Conservation (phyloP, 495 filamentous ascomycete genomes). For the Talaromyces ruber region DNA sequence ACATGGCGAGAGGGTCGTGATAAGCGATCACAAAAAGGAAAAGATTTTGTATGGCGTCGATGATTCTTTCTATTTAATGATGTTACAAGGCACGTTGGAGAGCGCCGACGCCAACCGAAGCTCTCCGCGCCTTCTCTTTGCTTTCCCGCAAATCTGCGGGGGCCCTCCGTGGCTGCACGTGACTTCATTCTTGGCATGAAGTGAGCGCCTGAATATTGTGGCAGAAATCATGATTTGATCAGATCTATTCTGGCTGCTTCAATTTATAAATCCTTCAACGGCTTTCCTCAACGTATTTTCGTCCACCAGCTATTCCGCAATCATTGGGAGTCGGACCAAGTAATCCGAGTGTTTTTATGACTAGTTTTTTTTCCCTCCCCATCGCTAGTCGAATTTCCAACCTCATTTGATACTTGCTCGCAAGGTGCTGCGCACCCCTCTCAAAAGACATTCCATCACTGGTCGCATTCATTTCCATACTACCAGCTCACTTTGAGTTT, state of each 20-base stretch:
- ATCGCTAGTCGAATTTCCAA: not conserved
- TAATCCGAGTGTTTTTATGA: not conserved
- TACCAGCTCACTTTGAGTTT: not conserved
- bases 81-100: slow-evolving; percentile 6
- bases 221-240: not conserved
- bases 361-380: not conserved
- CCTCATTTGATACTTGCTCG: not conserved
- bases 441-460: not conserved
- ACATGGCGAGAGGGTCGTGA: not conserved
- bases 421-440: not conserved
- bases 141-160: slow-evolving; percentile 24
- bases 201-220: not conserved
- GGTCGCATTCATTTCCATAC: not conserved
- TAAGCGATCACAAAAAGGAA: not conserved
- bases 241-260: not conserved
- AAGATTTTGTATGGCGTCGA: not conserved
- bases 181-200: slow-evolving; percentile 6
- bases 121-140: slow-evolving; percentile 8
- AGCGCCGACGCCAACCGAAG: slow-evolving; percentile 27
- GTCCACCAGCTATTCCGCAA: not conserved
- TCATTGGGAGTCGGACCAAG: not conserved
- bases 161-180: slow-evolving; percentile 18
- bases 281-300: not conserved
- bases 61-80: slow-evolving; percentile 1
- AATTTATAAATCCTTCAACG: not conserved